phyloP scores from a whole-genome alignment of 768 basidiomycete species.

The Collybia mongolica region DNA sequence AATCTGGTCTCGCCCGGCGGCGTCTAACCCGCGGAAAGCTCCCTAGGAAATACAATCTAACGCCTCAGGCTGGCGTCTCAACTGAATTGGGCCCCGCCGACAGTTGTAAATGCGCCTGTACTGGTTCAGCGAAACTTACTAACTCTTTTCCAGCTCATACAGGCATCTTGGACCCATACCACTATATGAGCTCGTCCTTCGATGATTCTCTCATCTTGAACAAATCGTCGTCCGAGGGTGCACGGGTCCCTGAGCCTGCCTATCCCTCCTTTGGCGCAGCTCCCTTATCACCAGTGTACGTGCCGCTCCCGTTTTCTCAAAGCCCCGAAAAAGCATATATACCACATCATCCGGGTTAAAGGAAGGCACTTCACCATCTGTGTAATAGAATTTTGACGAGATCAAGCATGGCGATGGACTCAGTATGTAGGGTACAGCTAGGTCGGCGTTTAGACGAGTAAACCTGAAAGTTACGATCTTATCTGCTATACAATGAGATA shows the following conservation, averaged over 20 bases:
- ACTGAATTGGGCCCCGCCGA: background rate
- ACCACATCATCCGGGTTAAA: no score
- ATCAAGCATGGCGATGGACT: no score
- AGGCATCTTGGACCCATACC: constrained; percentile 21
- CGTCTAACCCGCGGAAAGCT: background rate
- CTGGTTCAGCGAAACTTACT: background rate
- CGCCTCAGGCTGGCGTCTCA: background rate
- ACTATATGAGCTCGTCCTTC: constrained; percentile 17
- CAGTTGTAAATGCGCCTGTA: background rate
- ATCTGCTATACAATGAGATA: no score
- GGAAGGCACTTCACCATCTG: no score
- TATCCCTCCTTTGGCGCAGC: background rate
- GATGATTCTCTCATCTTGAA: constrained; percentile 22
- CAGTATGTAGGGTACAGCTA: no score
- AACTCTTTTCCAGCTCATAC: background rate
- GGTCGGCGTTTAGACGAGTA: no score
- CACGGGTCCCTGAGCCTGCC: constrained; percentile 9
- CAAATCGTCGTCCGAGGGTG: constrained; percentile 16
- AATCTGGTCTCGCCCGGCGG: background rate
- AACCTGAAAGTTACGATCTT: no score
- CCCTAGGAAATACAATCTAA: background rate
- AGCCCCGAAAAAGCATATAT: no score
- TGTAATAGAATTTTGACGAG: no score
- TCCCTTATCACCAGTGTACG: no score
- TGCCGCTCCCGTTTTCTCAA: no score